phyloP scores from a whole-genome alignment of 2,329 filamentous ascomycete genomes.

The Juglanconis oblonga region DNA sequence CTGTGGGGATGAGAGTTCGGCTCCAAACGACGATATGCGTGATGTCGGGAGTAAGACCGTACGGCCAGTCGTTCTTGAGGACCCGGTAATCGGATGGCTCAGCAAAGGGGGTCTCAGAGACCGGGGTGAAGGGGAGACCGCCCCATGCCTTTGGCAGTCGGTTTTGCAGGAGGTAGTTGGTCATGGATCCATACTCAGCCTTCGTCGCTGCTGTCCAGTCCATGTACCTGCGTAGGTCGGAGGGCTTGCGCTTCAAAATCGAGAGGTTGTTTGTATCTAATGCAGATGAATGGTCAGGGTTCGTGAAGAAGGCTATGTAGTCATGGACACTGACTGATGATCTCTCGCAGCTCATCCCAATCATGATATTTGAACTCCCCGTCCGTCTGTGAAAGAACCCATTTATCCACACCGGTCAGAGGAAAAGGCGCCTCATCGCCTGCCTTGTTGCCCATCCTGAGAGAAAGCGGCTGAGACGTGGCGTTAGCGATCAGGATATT shows the following conservation, averaged over 20 bases:
- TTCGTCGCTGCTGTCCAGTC: slow-evolving; percentile 71
- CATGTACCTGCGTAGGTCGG: slow-evolving; percentile 76
- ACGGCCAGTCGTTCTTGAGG: slow-evolving; percentile 90
- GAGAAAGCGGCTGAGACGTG: neutral
- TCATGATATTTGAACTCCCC: slow-evolving; percentile 66
- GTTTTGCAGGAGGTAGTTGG: slow-evolving; percentile 72
- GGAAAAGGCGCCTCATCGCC: slow-evolving; percentile 51
- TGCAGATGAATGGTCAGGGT: neutral
- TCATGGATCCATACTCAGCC: slow-evolving; percentile 73
- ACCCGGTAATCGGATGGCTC: slow-evolving; percentile 63
- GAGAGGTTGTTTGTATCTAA: slow-evolving; percentile 61
- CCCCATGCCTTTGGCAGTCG: slow-evolving; percentile 68
- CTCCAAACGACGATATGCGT: slow-evolving; percentile 92
- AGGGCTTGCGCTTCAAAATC: slow-evolving; percentile 74
- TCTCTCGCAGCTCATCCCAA: slow-evolving; percentile 69
- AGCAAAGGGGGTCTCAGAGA: slow-evolving; percentile 49
- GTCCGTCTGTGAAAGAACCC: slow-evolving; percentile 62
- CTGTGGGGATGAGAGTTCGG: slow-evolving; percentile 74
- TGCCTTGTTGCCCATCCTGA: slow-evolving; percentile 37
- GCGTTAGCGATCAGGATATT: neutral
- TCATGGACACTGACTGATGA: slow-evolving; percentile 54
- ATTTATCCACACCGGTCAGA: slow-evolving; percentile 57
- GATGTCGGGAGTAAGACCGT: slow-evolving; percentile 65
- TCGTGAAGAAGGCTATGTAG: neutral
- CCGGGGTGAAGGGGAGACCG: slow-evolving; percentile 51